Percentiles rank a stretch among this genome's conserved stretches.
These are phyloP conservation scores for Nicotiana attenuata DNA, from an alignment of 257 asterid species.

Conservation along the genomic window DNA sequence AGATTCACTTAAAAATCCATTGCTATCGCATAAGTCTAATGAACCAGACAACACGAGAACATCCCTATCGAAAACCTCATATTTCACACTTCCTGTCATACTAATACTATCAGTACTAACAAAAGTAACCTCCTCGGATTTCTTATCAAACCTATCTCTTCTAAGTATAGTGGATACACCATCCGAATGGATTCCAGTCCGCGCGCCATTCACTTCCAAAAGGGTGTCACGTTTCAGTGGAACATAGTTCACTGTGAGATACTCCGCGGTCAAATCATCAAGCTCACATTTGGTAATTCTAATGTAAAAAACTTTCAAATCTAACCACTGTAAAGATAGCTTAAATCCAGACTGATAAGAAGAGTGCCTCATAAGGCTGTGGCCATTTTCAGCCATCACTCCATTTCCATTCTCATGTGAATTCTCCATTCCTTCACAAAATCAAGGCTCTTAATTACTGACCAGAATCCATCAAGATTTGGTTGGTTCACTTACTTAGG, in stretches of 20 bases:
- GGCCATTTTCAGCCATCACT: conserved; percentile 29
- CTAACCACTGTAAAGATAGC: conserved; percentile 55
- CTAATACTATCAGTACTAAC: conserved; percentile 62
- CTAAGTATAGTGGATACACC: conserved; percentile 51
- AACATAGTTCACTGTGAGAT: conserved; percentile 53
- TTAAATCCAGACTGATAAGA: conserved; percentile 25
- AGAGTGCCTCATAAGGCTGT: conserved; percentile 18
- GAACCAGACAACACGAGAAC: conserved; percentile 46
- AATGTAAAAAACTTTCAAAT: conserved; percentile 61
- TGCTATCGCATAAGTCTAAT: conserved; percentile 31
- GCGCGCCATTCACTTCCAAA: conserved; percentile 58
- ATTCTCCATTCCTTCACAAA: conserved; percentile 34
- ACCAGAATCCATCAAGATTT: conserved; percentile 31
- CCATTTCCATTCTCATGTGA: conserved; percentile 28
- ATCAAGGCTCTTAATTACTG: conserved; percentile 19
- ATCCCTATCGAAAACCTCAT: conserved; percentile 49
- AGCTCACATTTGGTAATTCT: conserved; percentile 61
- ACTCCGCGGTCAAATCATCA: conserved; percentile 43
- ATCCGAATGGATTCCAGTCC: conserved; percentile 53
- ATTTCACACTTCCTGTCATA: conserved; percentile 51
- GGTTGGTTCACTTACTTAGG: not conserved
- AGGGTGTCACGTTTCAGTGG: conserved; percentile 58
- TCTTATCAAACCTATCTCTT: conserved; percentile 52
- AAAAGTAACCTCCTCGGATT: conserved; percentile 54
- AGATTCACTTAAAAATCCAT: conserved; percentile 32